These are phyloP conservation scores for Aspergillus proliferans DNA, from an alignment of 2,329 filamentous ascomycete species.

Conservation along the genomic window DNA sequence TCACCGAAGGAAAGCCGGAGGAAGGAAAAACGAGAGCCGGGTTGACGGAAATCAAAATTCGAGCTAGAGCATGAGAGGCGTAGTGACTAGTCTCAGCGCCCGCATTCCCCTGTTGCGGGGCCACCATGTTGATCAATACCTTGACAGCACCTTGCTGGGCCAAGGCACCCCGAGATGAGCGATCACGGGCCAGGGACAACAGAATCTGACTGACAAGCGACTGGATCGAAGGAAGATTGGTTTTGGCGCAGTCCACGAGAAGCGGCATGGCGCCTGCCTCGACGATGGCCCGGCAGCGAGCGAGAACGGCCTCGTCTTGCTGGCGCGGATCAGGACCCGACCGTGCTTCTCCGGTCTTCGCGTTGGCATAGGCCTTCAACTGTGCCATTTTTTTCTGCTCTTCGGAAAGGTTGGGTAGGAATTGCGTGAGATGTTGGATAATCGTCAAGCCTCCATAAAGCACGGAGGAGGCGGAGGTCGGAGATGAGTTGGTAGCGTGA, in stretches of 20 bases:
- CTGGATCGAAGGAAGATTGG: conserved; percentile 61
- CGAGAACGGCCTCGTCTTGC: conserved; percentile 66
- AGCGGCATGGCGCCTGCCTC: conserved; percentile 71
- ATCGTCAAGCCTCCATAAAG: conserved; percentile 84
- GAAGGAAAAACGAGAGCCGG: conserved; percentile 78
- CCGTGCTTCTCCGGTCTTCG: conserved; percentile 65
- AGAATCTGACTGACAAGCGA: conserved; percentile 70
- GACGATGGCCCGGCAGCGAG: conserved; percentile 71
- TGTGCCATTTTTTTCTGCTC: conserved; percentile 90
- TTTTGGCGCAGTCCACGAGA: conserved; percentile 68
- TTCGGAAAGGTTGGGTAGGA: conserved; percentile 70
- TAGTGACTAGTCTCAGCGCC: conserved; percentile 43
- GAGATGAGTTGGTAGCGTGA: conserved; percentile 29
- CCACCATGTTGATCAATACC: conserved; percentile 67
- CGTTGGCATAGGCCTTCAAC: conserved; percentile 89
- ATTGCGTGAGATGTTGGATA: conserved; percentile 75
- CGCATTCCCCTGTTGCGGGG: conserved; percentile 34
- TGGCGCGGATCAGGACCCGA: conserved; percentile 59
- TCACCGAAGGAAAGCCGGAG: conserved; percentile 63
- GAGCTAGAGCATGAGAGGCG: conserved; percentile 73
- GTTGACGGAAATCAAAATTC: conserved; percentile 80
- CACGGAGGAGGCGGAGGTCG: conserved; percentile 57
- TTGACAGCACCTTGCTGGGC: conserved; percentile 92
- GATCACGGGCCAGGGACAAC: conserved; percentile 67
- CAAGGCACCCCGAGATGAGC: conserved; percentile 67